Percentiles rank a stretch among this genome's conserved stretches.
Evolutionary conservation across 805 yeast genomes (phyloP).

Genomic region (Pachysolen tannophilus): DNA sequence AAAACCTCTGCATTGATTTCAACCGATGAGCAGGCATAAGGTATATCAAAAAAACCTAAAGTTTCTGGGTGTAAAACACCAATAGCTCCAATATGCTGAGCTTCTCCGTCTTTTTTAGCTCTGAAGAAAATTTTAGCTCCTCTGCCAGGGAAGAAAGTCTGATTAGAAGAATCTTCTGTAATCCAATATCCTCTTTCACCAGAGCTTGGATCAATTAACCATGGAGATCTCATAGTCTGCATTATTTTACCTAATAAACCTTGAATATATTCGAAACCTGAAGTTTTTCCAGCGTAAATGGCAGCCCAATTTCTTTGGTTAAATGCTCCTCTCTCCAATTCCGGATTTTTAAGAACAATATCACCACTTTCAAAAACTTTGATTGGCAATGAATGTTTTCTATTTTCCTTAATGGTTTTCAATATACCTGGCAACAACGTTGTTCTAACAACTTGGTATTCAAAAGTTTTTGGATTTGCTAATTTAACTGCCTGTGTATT

Average conservation of each 20-base stretch:
- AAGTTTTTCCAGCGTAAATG: slow-evolving; percentile 85
- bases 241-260: slow-evolving; percentile 91
- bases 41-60: slow-evolving; percentile 76
- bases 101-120: slow-evolving; percentile 48
- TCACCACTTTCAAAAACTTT: slow-evolving; percentile 95
- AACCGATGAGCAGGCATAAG: slow-evolving; percentile 86
- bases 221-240: slow-evolving; percentile 89
- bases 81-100: slow-evolving; percentile 63
- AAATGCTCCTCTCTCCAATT: slow-evolving; percentile 79
- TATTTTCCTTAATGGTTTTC: slow-evolving; percentile 92
- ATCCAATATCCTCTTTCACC: slow-evolving; percentile 81
- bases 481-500: slow-evolving; percentile 75
- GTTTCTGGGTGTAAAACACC: slow-evolving; percentile 98
- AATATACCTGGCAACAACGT: slow-evolving; percentile 88
- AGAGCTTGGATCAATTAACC: slow-evolving; percentile 54
- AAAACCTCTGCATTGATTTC: slow-evolving; percentile 88
- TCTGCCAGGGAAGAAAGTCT: slow-evolving; percentile 93
- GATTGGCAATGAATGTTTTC: slow-evolving; percentile 91
- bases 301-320: slow-evolving; percentile 96
- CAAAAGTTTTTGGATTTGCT: slow-evolving; percentile 94
- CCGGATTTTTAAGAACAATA: slow-evolving; percentile 75
- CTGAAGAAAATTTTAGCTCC: slow-evolving; percentile 85
- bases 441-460: slow-evolving; percentile 97
- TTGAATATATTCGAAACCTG: slow-evolving; percentile 92
- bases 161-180: slow-evolving; percentile 55